Evolutionary conservation across 768 basidiomycete genomes (phyloP).

Genomic region (Lepiota venenata): DNA sequence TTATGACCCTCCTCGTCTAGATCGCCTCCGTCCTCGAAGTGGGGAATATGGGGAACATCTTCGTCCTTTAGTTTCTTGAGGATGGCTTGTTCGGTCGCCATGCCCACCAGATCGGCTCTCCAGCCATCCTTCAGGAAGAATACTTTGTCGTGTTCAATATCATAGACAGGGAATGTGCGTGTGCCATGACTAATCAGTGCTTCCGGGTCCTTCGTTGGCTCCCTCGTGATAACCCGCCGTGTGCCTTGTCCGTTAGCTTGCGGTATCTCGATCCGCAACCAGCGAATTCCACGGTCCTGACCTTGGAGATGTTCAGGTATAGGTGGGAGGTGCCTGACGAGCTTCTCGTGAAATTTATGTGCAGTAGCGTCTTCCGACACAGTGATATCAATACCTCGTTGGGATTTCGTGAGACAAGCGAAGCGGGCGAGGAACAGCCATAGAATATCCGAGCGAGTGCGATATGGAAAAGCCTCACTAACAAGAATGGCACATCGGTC

Average conservation of each 20-base stretch:
- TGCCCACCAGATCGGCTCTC: constrained; percentile 12
- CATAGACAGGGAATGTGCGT: constrained; percentile 19
- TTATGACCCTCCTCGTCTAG: constrained; percentile 12
- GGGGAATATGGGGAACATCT: constrained; percentile 21
- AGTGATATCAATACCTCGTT: constrained; percentile 26
- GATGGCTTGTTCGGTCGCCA: constrained; percentile 19
- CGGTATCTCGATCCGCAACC: neutral
- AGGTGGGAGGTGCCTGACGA: neutral
- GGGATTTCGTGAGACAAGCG: constrained; percentile 6
- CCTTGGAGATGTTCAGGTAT: neutral
- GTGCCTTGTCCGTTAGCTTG: constrained; percentile 5
- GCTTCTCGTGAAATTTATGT: too few relatives aligned
- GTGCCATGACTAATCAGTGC: constrained; percentile 20
- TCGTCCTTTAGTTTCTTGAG: constrained; percentile 16
- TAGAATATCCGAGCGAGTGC: constrained; percentile 16
- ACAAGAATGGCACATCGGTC: constrained; percentile 31
- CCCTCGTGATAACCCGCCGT: constrained; percentile 3
- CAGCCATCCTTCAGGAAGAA: constrained; percentile 31
- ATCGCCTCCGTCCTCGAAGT: constrained; percentile 26
- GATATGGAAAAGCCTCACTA: constrained; percentile 12
- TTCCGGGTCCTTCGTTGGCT: constrained; percentile 7
- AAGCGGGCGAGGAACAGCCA: constrained; percentile 29
- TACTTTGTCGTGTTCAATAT: constrained; percentile 10
- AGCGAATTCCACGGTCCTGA: too few relatives aligned
- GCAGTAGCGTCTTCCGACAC: constrained; percentile 1